phyloP scores from a whole-genome alignment of 1,139 yeast genomes.

The Arxiozyma slooffiae region DNA sequence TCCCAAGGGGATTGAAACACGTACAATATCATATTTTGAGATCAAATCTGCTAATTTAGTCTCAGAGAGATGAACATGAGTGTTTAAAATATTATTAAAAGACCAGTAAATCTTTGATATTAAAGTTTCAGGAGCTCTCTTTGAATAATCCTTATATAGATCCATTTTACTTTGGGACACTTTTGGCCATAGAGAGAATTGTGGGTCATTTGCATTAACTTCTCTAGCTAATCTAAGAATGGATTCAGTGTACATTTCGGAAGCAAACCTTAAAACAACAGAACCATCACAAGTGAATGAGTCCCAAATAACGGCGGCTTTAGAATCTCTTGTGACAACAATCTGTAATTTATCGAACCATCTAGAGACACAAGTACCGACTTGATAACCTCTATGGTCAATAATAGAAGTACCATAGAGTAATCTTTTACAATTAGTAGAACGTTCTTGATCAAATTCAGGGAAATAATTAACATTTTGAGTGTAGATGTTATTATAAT shows the following conservation, averaged over 20 bases:
- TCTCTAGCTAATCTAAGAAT: constrained; percentile 61
- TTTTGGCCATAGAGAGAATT: constrained; percentile 50
- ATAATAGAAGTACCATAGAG: constrained; percentile 58
- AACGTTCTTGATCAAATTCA: constrained; percentile 9
- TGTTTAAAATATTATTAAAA: constrained; percentile 39
- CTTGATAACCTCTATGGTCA: constrained; percentile 48
- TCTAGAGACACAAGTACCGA: constrained; percentile 67
- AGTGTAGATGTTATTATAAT: constrained; percentile 4
- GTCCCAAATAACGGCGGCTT: constrained; percentile 70
- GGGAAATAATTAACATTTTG: constrained; percentile 8
- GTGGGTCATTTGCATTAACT: constrained; percentile 53
- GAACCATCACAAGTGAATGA: constrained; percentile 74
- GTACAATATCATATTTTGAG: constrained; percentile 55
- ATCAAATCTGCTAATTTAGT: constrained; percentile 68
- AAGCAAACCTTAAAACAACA: constrained; percentile 58
- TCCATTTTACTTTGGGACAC: constrained; percentile 31
- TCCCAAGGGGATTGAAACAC: constrained; percentile 36
- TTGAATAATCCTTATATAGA: constrained; percentile 17
- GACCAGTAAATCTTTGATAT: constrained; percentile 39
- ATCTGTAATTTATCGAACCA: constrained; percentile 74
- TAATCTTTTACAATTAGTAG: constrained; percentile 36
- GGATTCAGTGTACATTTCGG: constrained; percentile 69
- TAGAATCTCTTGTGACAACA: constrained; percentile 57
- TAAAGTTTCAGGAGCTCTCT: constrained; percentile 34
- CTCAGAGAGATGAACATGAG: constrained; percentile 54